Conservation (phyloP, 495 filamentous ascomycete species). For the Xylaria nigripes region DNA sequence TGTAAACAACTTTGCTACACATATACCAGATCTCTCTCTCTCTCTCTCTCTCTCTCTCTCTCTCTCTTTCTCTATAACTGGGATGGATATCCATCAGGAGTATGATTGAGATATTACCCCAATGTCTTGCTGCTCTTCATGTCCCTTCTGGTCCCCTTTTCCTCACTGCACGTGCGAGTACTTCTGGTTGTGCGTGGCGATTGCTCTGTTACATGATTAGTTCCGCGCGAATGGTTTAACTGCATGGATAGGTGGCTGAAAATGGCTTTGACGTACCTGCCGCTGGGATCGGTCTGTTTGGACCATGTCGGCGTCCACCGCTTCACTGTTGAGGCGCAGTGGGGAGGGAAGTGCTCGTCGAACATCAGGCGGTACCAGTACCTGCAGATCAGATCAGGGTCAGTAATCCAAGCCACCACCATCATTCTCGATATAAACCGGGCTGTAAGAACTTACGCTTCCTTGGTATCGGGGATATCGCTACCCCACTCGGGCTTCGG, state of each 20-base stretch:
- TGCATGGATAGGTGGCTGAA: not conserved
- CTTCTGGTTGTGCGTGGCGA: slow-evolving; percentile 60
- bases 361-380: slow-evolving; percentile 99
- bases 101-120: too few relatives aligned
- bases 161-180: slow-evolving; percentile 41
- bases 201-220: slow-evolving; percentile 46
- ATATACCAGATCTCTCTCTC: too few relatives aligned
- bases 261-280: slow-evolving; percentile 58
- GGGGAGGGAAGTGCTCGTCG: slow-evolving; percentile 92
- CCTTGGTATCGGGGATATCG: slow-evolving; percentile 91
- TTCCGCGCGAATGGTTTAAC: not conserved
- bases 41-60: too few relatives aligned
- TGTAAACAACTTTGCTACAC: too few relatives aligned
- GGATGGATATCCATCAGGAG: too few relatives aligned
- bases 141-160: too few relatives aligned
- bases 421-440: not conserved
- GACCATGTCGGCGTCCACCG: slow-evolving; percentile 98
- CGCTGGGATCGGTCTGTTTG: slow-evolving; percentile 89
- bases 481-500: slow-evolving; percentile 89
- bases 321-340: slow-evolving; percentile 88
- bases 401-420: not conserved
- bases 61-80: too few relatives aligned
- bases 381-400: slow-evolving; percentile 20
- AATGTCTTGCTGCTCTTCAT: too few relatives aligned
- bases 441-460: slow-evolving; percentile 56